Evolutionary conservation across 805 yeast genomes (phyloP).

Genomic region (Wickerhamiella shivajii): DNA sequence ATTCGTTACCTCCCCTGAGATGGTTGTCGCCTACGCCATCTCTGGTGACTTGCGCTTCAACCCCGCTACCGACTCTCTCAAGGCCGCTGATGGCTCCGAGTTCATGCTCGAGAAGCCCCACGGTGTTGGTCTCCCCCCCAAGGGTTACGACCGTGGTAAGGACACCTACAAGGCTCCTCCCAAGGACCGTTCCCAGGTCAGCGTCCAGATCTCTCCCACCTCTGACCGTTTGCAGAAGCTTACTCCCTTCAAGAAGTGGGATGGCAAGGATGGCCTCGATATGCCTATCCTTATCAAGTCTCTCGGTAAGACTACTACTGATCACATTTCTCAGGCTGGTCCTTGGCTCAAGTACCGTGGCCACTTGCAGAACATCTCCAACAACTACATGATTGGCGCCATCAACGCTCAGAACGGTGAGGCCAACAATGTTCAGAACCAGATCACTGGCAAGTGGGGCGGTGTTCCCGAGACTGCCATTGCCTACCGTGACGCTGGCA

Average conservation of each 20-base stretch:
- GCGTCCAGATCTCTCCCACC: slow-evolving; percentile 67
- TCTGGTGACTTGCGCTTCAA: slow-evolving; percentile 94
- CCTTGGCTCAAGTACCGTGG: slow-evolving; percentile 99
- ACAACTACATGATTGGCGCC: slow-evolving; percentile 99
- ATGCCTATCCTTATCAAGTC: slow-evolving; percentile 94
- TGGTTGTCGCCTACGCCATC: slow-evolving; percentile 88
- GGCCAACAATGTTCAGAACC: slow-evolving; percentile 83
- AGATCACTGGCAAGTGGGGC: slow-evolving; percentile 76
- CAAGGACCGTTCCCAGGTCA: slow-evolving; percentile 57
- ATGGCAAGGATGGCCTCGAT: slow-evolving; percentile 80
- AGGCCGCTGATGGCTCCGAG: slow-evolving; percentile 78
- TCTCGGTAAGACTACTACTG: slow-evolving; percentile 96
- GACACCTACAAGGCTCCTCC: slow-evolving; percentile 98
- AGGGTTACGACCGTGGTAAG: slow-evolving; percentile 86
- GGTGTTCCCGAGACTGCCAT: slow-evolving; percentile 97
- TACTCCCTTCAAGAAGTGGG: slow-evolving; percentile 91
- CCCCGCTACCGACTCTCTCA: slow-evolving; percentile 82
- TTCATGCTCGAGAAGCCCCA: slow-evolving; percentile 76
- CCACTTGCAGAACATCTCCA: slow-evolving; percentile 95
- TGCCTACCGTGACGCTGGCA: slow-evolving; percentile 85
- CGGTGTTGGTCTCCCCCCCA: slow-evolving; percentile 80
- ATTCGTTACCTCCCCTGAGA: slow-evolving; percentile 92
- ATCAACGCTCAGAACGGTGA: slow-evolving; percentile 90
- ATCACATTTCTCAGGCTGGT: slow-evolving; percentile 99
- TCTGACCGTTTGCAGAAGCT: slow-evolving; percentile 93